phyloP scores from a whole-genome alignment of 2,329 filamentous ascomycete genomes.

The Beauveria caledonica region DNA sequence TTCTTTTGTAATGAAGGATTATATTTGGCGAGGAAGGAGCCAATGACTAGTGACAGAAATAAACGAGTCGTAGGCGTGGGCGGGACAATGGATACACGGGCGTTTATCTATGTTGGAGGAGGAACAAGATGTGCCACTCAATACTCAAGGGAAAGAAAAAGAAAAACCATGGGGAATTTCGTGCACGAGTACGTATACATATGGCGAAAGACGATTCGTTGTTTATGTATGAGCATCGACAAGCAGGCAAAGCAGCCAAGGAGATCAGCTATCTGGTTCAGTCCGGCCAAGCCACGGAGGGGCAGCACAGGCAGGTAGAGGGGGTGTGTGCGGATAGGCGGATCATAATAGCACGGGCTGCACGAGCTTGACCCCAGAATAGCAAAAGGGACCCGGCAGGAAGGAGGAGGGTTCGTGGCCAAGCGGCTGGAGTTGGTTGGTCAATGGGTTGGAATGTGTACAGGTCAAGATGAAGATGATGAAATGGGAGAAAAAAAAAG shows the following conservation, averaged over 20 bases:
- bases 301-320: neutral
- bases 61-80: neutral
- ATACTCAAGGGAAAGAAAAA: neutral
- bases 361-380: neutral
- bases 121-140: too few species aligned
- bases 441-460: neutral
- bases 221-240: slow-evolving; percentile 2
- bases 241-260: neutral
- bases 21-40: neutral
- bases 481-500: too few species aligned
- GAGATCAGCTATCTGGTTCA: neutral
- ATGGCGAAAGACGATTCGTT: neutral
- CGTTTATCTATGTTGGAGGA: neutral
- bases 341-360: neutral
- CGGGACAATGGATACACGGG: neutral
- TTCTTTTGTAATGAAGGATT: neutral
- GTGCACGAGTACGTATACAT: neutral
- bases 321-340: neutral
- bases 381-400: neutral
- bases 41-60: neutral
- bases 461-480: neutral
- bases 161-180: neutral
- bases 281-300: neutral
- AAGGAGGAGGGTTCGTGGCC: neutral
- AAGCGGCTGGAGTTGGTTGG: neutral